Evolutionary conservation across 257 asterid genomes (phyloP).

Genomic region (Solanum chiquidenum): DNA sequence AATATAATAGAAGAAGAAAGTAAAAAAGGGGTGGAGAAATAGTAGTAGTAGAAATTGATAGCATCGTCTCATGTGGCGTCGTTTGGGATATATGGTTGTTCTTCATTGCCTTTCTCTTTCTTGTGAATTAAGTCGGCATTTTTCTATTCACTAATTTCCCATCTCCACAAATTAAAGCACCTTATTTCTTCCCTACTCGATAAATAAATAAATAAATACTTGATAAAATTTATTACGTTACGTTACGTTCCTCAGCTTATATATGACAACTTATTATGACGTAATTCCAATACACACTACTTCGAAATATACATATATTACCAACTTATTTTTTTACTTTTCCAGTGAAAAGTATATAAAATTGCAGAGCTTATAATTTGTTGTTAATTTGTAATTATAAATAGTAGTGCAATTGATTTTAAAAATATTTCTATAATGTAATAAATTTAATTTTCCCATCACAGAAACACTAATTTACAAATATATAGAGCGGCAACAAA

Average conservation of each 20-base stretch:
- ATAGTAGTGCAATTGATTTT: no score
- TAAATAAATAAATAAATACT: no score
- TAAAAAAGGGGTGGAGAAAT: not conserved
- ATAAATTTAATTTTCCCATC: not conserved
- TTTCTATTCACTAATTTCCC: not conserved
- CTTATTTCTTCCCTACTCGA: not conserved
- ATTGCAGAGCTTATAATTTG: no score
- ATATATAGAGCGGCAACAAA: not conserved
- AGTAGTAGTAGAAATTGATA: not conserved
- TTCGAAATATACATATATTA: not conserved
- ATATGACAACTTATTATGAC: no score
- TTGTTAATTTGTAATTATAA: not conserved
- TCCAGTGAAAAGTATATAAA: not conserved
- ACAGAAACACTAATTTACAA: not conserved
- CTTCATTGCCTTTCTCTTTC: conserved; percentile 20
- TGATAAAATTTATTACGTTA: no score
- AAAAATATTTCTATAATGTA: not conserved
- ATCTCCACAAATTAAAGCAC: not conserved
- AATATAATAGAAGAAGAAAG: not conserved
- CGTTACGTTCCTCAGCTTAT: not conserved
- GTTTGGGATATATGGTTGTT: not conserved
- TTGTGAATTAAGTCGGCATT: not conserved
- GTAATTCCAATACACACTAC: not conserved
- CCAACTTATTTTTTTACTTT: not conserved
- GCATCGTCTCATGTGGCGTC: not conserved